Evolutionary conservation across 805 yeast genomes (phyloP), one percentile per base, ranked within the genome.

Genomic region (Candida stauntonica): DNA sequence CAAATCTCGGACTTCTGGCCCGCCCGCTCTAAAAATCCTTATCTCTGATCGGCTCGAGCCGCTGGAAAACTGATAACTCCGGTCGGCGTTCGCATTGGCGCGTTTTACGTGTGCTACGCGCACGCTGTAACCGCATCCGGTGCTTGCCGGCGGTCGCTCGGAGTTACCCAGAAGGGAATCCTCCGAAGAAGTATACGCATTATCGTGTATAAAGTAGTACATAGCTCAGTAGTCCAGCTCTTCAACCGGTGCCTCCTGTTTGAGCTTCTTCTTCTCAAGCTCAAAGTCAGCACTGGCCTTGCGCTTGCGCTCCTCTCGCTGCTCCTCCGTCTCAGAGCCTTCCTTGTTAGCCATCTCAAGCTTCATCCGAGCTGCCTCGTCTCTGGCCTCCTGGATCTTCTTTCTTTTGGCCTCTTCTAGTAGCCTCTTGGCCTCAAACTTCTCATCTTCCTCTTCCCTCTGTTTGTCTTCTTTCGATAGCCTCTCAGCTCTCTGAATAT

Each of bases 401-500:
- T 18, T 12, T 8, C 39, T 31, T 19, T 24, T 29, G 4, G 6
- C 24, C 12, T 40, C 35, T 17, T 29, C 27, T 13, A 14, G 20
- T 29, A 15, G 23, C 36, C 24, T 33, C 39, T 15, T 32, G 19
- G 26, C 35, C 28, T 46, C 38, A 24, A 31, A 21, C 17, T 44
- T 47, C 20, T 34, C 43, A 13, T 39, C 42, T 26, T 39, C 44
- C 41, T 30, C 37, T 28, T 20, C 20, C 26, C 39, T 42, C 41
- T 46, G 46, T 12, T 52, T 44, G 26, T 50, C 49, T 21, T 47
- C 44, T 5, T 26, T 21, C 38, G 54, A 58, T 7, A 45, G 45
- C 30, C 46, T 41, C 21, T 5, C 18, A 15, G 18, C 30, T 28
- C 18, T 15, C 11, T 21, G 7, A 21, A 21, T 21, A 21, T 21